phyloP scores from a whole-genome alignment of 2,329 filamentous ascomycete species.

The Xylariaceae sp. region DNA sequence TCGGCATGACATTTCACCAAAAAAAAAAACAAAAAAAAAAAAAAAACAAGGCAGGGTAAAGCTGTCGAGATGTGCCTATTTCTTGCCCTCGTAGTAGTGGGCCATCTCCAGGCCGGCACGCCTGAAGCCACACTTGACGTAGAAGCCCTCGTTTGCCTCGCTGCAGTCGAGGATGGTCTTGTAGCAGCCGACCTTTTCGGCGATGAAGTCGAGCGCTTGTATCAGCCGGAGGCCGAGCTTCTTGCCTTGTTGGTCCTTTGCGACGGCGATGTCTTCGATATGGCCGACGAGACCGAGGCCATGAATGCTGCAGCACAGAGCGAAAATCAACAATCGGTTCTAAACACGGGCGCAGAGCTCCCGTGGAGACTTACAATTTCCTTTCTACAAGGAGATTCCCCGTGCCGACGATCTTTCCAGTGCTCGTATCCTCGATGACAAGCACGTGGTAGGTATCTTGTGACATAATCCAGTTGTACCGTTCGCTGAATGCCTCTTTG shows the following conservation, averaged over 20 bases:
- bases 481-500: constrained; percentile 66
- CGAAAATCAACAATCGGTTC: neutral
- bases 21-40: too few species aligned
- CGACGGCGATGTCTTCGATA: constrained; percentile 96
- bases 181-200: constrained; percentile 86
- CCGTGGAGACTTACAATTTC: constrained; percentile 82
- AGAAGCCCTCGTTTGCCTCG: constrained; percentile 94
- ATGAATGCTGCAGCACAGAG: constrained; percentile 56
- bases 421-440: constrained; percentile 68
- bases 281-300: constrained; percentile 80
- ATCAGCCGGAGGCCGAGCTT: constrained; percentile 90
- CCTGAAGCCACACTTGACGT: constrained; percentile 95
- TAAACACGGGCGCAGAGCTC: too few species aligned
- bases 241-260: constrained; percentile 94
- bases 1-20: too few species aligned
- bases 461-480: constrained; percentile 74
- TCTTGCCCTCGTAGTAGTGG: constrained; percentile 72
- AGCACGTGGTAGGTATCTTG: constrained; percentile 80
- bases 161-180: constrained; percentile 97
- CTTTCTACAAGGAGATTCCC: constrained; percentile 87
- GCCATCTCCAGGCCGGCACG: constrained; percentile 93
- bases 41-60: too few species aligned
- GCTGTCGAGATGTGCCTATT: constrained; percentile 14
- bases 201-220: constrained; percentile 85
- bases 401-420: constrained; percentile 72